Evolutionary conservation across 768 basidiomycete genomes (phyloP).

Genomic region (Russula compacta): DNA sequence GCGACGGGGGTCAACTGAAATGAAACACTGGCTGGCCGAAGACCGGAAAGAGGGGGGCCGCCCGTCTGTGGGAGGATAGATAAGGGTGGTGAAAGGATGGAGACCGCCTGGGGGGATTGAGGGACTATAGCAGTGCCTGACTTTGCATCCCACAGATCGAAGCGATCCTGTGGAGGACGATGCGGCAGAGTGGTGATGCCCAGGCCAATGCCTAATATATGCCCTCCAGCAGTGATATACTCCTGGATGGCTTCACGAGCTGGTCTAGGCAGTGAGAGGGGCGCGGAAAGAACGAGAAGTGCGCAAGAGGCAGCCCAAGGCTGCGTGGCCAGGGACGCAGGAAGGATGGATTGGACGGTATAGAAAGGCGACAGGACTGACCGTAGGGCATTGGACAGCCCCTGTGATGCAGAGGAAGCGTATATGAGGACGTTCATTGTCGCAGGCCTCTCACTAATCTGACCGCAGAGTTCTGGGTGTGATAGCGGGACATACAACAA

Average conservation of each 20-base stretch:
- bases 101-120: neutral
- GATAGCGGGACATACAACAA: neutral
- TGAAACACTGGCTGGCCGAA: conserved; percentile 1
- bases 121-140: conserved; percentile 23
- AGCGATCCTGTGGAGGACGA: conserved; percentile 30
- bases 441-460: too few species aligned
- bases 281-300: conserved; percentile 57
- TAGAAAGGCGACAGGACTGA: conserved; percentile 62
- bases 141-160: conserved; percentile 30
- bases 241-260: conserved; percentile 37
- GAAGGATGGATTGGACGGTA: conserved; percentile 61
- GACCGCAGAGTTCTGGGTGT: too few species aligned
- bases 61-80: conserved; percentile 9
- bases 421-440: conserved; percentile 75
- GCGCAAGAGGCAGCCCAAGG: conserved; percentile 76
- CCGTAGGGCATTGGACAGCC: conserved; percentile 31
- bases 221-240: conserved; percentile 62
- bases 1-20: neutral
- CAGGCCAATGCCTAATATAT: conserved; percentile 57
- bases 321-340: conserved; percentile 45
- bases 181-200: conserved; percentile 38
- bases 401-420: conserved; percentile 33
- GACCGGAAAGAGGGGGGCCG: neutral
- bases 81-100: neutral
- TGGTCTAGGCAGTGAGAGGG: conserved; percentile 33